phyloP scores from a whole-genome alignment of 1,284 basidiomycete genomes.

The Abortiporus biennis region DNA sequence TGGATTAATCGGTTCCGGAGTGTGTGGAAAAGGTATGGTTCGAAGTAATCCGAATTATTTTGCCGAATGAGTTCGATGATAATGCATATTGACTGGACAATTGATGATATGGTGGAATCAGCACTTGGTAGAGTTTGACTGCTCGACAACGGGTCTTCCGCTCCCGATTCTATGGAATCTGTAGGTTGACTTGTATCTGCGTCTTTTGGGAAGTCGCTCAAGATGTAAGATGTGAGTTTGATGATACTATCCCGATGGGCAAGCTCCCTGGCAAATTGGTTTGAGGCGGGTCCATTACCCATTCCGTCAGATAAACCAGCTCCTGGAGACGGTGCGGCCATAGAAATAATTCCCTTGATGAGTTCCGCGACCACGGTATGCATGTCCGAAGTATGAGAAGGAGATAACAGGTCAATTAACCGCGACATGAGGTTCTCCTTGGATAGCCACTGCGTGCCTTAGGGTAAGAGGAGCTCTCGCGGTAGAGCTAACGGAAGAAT shows the following conservation, averaged over 20 bases:
- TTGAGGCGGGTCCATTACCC: slow-evolving; percentile 71
- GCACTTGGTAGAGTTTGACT: slow-evolving; percentile 46
- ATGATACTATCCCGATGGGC: slow-evolving; percentile 71
- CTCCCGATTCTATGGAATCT: slow-evolving; percentile 10
- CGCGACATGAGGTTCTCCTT: slow-evolving; percentile 79
- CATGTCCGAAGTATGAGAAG: slow-evolving; percentile 69
- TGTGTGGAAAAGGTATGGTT: slow-evolving; percentile 97
- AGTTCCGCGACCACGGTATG: slow-evolving; percentile 90
- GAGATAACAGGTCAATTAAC: slow-evolving; percentile 81
- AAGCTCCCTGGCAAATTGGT: slow-evolving; percentile 88
- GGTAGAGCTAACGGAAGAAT: slow-evolving; percentile 14
- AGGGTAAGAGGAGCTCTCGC: slow-evolving; percentile 27
- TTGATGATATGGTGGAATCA: slow-evolving; percentile 81
- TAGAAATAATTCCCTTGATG: slow-evolving; percentile 91
- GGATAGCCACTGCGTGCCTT: slow-evolving; percentile 73
- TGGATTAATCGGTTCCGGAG: slow-evolving; percentile 87
- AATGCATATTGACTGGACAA: slow-evolving; percentile 85
- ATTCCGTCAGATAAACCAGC: slow-evolving; percentile 60
- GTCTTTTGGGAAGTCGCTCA: slow-evolving; percentile 53
- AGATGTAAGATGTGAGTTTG: slow-evolving; percentile 76
- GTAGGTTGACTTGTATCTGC: slow-evolving; percentile 16
- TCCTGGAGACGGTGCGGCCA: slow-evolving; percentile 86
- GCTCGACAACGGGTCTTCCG: slow-evolving; percentile 5
- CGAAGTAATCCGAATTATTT: slow-evolving; percentile 98
- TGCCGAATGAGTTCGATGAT: slow-evolving; percentile 96